Percentiles rank a stretch among this genome's conserved stretches.
Conservation (phyloP, 2,329 filamentous ascomycete species). For the Fusarium irregulare region DNA sequence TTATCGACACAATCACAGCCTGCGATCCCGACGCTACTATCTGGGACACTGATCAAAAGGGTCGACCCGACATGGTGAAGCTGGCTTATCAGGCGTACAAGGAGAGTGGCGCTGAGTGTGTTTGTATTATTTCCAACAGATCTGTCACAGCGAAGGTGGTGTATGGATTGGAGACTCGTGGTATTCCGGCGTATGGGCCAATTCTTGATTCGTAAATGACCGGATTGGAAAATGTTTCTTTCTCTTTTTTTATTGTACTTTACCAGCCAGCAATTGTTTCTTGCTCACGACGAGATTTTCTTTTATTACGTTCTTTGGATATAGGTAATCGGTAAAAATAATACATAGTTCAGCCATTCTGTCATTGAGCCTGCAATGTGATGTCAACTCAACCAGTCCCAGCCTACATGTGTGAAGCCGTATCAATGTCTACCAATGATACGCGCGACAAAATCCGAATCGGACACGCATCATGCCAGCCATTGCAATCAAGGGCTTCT, state of each 20-base stretch:
- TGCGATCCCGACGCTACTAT: constrained; percentile 32
- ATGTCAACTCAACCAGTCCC: neutral
- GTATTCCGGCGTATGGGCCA: constrained; percentile 72
- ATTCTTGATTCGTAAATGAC: constrained; percentile 66
- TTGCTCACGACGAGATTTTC: neutral
- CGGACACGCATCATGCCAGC: fast-evolving
- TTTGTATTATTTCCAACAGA: constrained; percentile 75
- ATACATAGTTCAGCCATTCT: neutral
- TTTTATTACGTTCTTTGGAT: neutral
- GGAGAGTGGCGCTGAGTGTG: constrained; percentile 68
- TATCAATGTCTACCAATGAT: no score
- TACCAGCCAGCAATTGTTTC: neutral
- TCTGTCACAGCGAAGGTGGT: constrained; percentile 70
- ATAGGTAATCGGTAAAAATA: neutral
- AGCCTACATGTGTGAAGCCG: neutral
- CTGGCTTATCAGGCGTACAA: constrained; percentile 60
- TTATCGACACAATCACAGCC: constrained; percentile 27
- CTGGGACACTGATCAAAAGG: constrained; percentile 67
- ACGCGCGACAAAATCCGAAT: neutral
- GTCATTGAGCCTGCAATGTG: neutral
- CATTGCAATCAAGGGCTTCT: fast-evolving
- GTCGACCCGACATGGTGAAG: constrained; percentile 61
- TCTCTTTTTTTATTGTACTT: neutral
- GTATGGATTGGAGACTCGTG: constrained; percentile 69
- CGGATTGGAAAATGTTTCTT: neutral